Evolutionary conservation across 345 rosid species (phyloP).

Genomic region (Geranium brycei): DNA sequence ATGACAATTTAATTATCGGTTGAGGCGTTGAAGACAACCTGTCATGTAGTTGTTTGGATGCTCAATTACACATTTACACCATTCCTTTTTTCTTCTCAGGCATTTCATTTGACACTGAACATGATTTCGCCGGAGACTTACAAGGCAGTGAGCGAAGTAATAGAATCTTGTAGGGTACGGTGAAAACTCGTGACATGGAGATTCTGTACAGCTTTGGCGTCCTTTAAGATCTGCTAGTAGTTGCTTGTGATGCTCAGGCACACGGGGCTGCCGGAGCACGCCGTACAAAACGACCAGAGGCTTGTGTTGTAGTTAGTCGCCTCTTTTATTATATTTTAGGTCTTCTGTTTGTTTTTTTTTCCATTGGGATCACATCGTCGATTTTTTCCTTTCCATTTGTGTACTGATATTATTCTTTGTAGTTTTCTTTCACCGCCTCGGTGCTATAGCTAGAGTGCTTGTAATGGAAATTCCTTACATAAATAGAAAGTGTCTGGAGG

Average conservation of each 20-base stretch:
- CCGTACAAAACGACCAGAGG: background rate
- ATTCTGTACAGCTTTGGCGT: conserved; percentile 1
- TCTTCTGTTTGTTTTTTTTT: too few relatives aligned
- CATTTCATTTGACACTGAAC: conserved; percentile 73
- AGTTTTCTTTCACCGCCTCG: background rate
- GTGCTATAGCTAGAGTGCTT: background rate
- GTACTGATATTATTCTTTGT: background rate
- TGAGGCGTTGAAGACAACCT: too few relatives aligned
- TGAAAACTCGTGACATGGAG: conserved; percentile 12
- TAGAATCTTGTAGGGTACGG: conserved; percentile 67
- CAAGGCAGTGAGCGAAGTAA: conserved; percentile 81
- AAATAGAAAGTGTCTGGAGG: background rate
- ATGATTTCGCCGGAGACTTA: conserved; percentile 95
- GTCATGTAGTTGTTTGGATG: too few relatives aligned
- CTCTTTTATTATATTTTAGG: too few relatives aligned
- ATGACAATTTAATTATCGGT: too few relatives aligned
- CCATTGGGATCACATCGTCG: too few relatives aligned
- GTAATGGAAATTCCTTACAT: background rate
- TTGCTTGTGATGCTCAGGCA: too few relatives aligned
- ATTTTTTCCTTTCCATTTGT: too few relatives aligned
- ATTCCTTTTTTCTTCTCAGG: conserved; percentile 21
- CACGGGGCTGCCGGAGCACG: too few relatives aligned
- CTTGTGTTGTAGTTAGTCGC: background rate
- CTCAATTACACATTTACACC: too few relatives aligned
- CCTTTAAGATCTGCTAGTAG: too few relatives aligned